Evolutionary conservation across 768 basidiomycete genomes (phyloP), one percentile per base, ranked within the genome.

Genomic region (Tulasnella sp.): DNA sequence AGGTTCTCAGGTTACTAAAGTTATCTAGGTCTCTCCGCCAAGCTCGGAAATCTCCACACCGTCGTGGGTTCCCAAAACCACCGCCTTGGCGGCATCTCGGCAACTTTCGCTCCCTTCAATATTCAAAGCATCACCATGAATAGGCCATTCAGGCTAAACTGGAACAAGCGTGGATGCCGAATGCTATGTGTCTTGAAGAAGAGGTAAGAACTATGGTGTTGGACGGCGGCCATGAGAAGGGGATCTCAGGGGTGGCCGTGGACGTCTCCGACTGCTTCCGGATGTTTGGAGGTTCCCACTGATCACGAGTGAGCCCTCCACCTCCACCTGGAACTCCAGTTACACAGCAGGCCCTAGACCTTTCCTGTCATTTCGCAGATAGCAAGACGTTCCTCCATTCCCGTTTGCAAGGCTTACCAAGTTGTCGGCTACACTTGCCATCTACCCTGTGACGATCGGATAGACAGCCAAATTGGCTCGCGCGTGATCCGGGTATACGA

Each of bases 11-110:
- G n/a, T 5, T 34, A 3, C 34, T 14, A 68, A 34, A 62, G 31
- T 27, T 34, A 68, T 68, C 34, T 16, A 3, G 3, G 62, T 34
- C 18, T 31, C 8, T 68, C 48, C 62, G 62, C 62, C 34, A 31
- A 34, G 62, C 62, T 68, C 62, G 62, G 62, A 68, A 10, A 68
- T 68, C 31, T 68, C 62, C 62, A 68, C 34, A 68, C 62, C 62
- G 3, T 68, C 14, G 62, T n/a, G 62, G 62, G 21, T 34, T 68
- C 7, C 5, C n/a, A 62, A 18, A 14, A 68, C 62, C 31, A 4
- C 48, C 62, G 62, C 31, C 34, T 68, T 58, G 9, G 24, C 62
- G 62, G 62, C 62, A 68, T 68, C 62, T 68, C 62, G 62, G 62
- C 62, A 68, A 68, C 62, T 34, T 27, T 68, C 14, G 7, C 9